Conservation (phyloP, 2,329 filamentous ascomycete species). For the Tolypocladium ophioglossoides region DNA sequence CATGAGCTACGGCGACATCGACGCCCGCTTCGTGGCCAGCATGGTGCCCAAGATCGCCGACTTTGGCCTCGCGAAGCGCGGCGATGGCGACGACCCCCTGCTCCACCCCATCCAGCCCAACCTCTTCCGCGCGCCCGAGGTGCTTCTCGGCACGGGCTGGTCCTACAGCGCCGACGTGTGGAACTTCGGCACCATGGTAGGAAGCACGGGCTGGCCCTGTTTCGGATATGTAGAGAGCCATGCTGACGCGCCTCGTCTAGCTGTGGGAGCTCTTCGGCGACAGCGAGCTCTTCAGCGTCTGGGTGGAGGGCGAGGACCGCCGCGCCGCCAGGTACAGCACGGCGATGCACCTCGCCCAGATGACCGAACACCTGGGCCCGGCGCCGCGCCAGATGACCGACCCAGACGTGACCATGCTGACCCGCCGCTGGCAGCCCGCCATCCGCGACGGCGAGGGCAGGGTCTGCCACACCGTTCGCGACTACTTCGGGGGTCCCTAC, state of each 20-base stretch:
- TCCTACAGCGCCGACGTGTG: slow-evolving; percentile 9
- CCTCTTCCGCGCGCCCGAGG: slow-evolving; percentile 8
- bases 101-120: slow-evolving; percentile 10
- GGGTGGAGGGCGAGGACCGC: neutral
- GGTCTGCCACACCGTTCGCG: neutral
- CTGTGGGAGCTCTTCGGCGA: neutral
- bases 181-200: slow-evolving; percentile 1
- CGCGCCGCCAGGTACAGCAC: neutral
- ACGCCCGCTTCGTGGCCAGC: slow-evolving; percentile 1
- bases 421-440: no score
- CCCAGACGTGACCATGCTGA: no score
- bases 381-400: neutral
- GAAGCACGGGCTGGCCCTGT: no score
- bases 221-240: no score
- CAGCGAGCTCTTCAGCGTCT: neutral
- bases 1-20: slow-evolving; percentile 7
- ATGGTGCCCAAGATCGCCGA: slow-evolving; percentile 9
- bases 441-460: neutral
- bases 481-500: neutral
- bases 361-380: neutral
- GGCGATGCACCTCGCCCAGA: neutral
- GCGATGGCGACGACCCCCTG: slow-evolving; percentile 1
- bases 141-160: slow-evolving; percentile 7
- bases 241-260: neutral
- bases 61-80: slow-evolving; percentile 9